phyloP scores from a whole-genome alignment of 2,329 filamentous ascomycete genomes.

The Eutypa lata region DNA sequence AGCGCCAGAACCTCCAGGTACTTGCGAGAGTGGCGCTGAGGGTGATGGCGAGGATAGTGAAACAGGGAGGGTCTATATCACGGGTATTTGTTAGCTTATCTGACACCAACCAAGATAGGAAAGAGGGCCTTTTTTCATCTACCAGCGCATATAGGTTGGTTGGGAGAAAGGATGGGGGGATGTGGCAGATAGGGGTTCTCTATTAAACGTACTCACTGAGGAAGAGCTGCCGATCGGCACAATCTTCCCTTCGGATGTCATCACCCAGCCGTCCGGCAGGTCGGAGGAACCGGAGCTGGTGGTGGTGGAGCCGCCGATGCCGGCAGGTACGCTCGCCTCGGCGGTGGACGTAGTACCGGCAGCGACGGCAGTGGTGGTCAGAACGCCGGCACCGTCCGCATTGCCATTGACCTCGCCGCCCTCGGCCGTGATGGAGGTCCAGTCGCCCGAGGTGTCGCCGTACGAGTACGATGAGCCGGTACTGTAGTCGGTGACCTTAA shows the following conservation, averaged over 20 bases:
- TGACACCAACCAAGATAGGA: too few species aligned
- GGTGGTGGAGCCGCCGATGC: slow-evolving; percentile 57
- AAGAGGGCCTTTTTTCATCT: too few species aligned
- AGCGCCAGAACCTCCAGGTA: slow-evolving; percentile 36
- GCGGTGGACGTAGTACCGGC: slow-evolving; percentile 59
- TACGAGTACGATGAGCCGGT: slow-evolving; percentile 85
- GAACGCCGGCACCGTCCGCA: slow-evolving; percentile 49
- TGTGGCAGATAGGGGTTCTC: too few species aligned
- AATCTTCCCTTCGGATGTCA: slow-evolving; percentile 76
- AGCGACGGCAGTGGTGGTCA: slow-evolving; percentile 57
- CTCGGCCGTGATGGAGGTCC: slow-evolving; percentile 78
- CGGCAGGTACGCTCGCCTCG: slow-evolving; percentile 66
- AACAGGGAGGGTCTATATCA: slow-evolving; percentile 34
- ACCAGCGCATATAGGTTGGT: too few species aligned
- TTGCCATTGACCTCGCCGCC: slow-evolving; percentile 74
- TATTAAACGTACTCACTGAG: slow-evolving; percentile 43
- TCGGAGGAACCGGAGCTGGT: slow-evolving; percentile 49
- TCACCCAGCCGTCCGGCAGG: slow-evolving; percentile 76
- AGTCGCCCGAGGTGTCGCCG: slow-evolving; percentile 71
- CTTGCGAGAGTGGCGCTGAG: slow-evolving; percentile 42
- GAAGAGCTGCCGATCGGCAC: slow-evolving; percentile 65
- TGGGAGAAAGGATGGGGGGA: too few species aligned
- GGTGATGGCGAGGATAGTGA: slow-evolving; percentile 44
- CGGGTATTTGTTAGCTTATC: slow-evolving; percentile 23
- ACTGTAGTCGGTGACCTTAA: slow-evolving; percentile 86